Conservation (phyloP, 2,329 filamentous ascomycete species). For the Fusarium sp. region DNA sequence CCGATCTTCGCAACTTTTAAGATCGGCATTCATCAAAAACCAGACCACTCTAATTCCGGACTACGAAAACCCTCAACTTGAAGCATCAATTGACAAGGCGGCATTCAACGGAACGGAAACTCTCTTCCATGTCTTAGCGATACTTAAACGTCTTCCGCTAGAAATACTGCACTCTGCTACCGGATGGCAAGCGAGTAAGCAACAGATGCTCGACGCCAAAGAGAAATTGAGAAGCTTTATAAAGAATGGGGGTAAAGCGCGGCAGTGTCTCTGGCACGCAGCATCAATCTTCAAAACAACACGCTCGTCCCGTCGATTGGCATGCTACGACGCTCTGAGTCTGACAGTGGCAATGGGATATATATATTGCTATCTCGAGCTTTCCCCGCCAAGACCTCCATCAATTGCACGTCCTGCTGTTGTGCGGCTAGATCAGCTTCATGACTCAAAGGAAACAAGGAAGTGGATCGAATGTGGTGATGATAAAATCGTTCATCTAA, state of each 20-base stretch:
- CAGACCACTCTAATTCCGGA: fast-evolving
- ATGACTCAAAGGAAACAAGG: no score
- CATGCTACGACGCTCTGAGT: not conserved
- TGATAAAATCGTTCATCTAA: fast-evolving
- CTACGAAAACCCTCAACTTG: not conserved
- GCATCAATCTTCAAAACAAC: not conserved
- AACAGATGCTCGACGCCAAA: not conserved
- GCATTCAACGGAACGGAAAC: not conserved
- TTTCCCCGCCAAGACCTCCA: fast-evolving
- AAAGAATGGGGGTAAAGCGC: fast-evolving
- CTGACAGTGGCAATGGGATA: not conserved
- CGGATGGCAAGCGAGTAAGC: not conserved
- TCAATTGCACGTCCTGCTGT: fast-evolving
- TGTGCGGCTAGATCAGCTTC: not conserved
- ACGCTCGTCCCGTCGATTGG: fast-evolving
- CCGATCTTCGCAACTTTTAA: fast-evolving
- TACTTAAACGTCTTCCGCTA: not conserved
- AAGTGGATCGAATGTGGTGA: no score
- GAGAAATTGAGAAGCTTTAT: not conserved
- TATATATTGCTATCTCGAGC: not conserved
- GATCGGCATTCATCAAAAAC: not conserved
- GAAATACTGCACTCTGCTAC: not conserved
- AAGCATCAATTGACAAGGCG: fast-evolving
- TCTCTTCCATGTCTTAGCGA: not conserved
- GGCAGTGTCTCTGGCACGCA: not conserved